phyloP scores from a whole-genome alignment of 805 yeast species.

The Wickerhamomyces sydowiorum region DNA sequence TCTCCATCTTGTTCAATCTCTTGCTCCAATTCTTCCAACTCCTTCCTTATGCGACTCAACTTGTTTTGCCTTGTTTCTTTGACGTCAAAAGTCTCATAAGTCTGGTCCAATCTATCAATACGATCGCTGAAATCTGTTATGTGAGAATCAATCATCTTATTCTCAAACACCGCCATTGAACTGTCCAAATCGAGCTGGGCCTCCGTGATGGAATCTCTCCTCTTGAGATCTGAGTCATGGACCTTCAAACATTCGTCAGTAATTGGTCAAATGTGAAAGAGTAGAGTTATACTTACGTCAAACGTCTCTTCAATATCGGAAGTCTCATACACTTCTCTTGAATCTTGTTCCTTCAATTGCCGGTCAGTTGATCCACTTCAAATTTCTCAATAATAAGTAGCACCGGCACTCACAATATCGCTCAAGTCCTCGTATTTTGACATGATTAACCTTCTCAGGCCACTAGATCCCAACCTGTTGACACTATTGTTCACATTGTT shows the following conservation, averaged over 20 bases:
- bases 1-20: slow-evolving; percentile 10
- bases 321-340: slow-evolving; percentile 38
- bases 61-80: slow-evolving; percentile 35
- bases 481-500: not conserved
- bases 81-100: slow-evolving; percentile 26
- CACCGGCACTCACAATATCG: slow-evolving; percentile 7
- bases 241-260: not conserved
- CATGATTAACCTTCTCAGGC: not conserved
- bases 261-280: not conserved
- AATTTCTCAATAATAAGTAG: not conserved
- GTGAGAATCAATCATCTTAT: slow-evolving; percentile 19
- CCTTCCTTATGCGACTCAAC: slow-evolving; percentile 31
- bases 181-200: slow-evolving; percentile 8
- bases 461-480: too few relatives aligned
- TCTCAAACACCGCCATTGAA: slow-evolving; percentile 23
- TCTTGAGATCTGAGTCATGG: not conserved
- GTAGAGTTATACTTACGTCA: slow-evolving; percentile 21
- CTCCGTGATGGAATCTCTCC: slow-evolving; percentile 21
- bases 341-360: slow-evolving; percentile 16
- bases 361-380: not conserved
- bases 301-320: slow-evolving; percentile 34
- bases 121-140: slow-evolving; percentile 23
- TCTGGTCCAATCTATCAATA: slow-evolving; percentile 29
- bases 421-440: not conserved
- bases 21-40: slow-evolving; percentile 30